Conservation (phyloP, 2,329 filamentous ascomycete genomes). For the Helotiales sp. region DNA sequence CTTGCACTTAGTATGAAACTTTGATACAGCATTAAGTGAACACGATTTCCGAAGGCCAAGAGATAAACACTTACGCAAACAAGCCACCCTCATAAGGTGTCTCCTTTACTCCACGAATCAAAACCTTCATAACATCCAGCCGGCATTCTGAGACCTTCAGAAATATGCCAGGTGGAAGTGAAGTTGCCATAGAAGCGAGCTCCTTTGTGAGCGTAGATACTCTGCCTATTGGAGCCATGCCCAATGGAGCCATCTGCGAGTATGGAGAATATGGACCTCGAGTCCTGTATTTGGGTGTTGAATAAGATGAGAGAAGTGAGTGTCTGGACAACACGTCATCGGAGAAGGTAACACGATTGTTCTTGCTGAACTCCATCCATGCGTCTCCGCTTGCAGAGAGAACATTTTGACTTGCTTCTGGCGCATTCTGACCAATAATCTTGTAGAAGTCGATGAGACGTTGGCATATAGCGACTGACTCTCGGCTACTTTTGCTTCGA, state of each 20-base stretch:
- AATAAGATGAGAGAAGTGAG: background rate
- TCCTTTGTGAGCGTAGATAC: constrained; percentile 22
- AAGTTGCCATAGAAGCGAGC: constrained; percentile 26
- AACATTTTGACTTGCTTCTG: background rate
- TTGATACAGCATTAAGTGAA: no score
- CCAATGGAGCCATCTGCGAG: no score
- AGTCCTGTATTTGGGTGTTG: no score
- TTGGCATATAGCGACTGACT: background rate
- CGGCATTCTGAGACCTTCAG: constrained; percentile 26
- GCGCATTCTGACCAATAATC: background rate
- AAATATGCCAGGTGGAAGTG: constrained; percentile 25
- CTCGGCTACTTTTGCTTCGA: background rate
- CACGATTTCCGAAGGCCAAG: no score
- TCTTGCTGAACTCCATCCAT: constrained; percentile 19
- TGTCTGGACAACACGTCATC: constrained; percentile 22
- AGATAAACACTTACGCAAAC: constrained; percentile 26
- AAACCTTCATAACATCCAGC: constrained; percentile 26
- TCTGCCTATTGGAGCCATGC: no score
- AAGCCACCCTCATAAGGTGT: constrained; percentile 26
- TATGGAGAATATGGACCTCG: no score
- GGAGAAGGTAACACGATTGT: constrained; percentile 24
- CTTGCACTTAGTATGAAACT: background rate
- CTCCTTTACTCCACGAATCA: constrained; percentile 24
- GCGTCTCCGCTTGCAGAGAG: background rate
- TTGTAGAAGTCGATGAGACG: constrained; percentile 4